Evolutionary conservation across 495 filamentous ascomycete species (phyloP).

Genomic region (Cenococcum geophilum): DNA sequence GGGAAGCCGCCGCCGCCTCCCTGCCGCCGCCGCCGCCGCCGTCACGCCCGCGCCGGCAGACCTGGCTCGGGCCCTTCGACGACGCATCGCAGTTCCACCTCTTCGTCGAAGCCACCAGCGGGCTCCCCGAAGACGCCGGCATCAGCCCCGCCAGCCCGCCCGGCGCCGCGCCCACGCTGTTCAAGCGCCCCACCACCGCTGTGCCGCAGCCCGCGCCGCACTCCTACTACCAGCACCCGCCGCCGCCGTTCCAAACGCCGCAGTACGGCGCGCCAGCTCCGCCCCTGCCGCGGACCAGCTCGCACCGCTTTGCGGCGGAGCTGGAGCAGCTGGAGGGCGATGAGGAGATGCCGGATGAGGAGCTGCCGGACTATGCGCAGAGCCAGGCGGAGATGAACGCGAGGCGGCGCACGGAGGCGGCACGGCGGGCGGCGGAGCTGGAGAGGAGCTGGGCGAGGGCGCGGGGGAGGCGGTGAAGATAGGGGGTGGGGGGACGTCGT

Average conservation of each 20-base stretch:
- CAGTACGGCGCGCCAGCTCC: neutral
- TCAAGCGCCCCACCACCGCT: neutral
- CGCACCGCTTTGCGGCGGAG: constrained; percentile 9
- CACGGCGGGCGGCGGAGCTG: constrained; percentile 33
- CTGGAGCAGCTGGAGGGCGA: constrained; percentile 23
- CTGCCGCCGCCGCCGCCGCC: constrained; percentile 1
- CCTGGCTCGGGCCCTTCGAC: constrained; percentile 25
- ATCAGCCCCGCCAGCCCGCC: neutral
- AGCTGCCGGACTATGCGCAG: constrained; percentile 37
- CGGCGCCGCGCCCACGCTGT: neutral
- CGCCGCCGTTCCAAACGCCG: too few species aligned
- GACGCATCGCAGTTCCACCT: constrained; percentile 35
- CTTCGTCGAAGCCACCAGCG: constrained; percentile 36
- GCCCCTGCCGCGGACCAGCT: neutral
- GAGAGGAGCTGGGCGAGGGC: constrained; percentile 33
- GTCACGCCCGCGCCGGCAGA: constrained; percentile 17
- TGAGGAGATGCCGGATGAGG: constrained; percentile 29
- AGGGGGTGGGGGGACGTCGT: neutral
- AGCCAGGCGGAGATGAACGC: constrained; percentile 36
- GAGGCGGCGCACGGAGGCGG: constrained; percentile 29
- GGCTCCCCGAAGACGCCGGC: constrained; percentile 20
- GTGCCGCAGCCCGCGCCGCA: neutral
- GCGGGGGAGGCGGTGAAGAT: constrained; percentile 18
- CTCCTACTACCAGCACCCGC: too few species aligned
- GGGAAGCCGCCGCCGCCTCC: neutral